phyloP scores from a whole-genome alignment of 2,329 filamentous ascomycete genomes.

The Pestalotiopsis sp. region DNA sequence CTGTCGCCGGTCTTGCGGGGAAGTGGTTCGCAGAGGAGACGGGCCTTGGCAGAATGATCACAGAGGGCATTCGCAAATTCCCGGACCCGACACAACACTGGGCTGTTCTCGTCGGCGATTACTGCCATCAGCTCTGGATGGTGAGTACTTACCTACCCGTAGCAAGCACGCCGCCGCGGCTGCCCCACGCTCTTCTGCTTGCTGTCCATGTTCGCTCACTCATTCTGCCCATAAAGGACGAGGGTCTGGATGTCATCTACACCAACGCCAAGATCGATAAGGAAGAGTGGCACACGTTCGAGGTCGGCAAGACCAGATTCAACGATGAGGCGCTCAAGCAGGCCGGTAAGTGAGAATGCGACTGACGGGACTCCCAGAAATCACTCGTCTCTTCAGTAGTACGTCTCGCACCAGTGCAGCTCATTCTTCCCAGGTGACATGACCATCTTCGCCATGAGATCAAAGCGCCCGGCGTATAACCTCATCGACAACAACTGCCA shows the following conservation, averaged over 20 bases:
- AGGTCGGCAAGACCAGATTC: constrained; percentile 54
- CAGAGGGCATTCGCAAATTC: constrained; percentile 53
- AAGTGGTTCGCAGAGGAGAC: constrained; percentile 62
- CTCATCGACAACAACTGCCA: constrained; percentile 64
- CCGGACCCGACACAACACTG: constrained; percentile 64
- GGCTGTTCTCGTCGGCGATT: constrained; percentile 59
- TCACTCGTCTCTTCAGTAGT: neutral
- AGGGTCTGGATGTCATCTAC: constrained; percentile 58
- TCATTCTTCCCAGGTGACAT: constrained; percentile 42
- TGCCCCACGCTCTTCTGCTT: no score
- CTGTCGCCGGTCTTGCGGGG: constrained; percentile 55
- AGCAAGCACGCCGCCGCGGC: no score
- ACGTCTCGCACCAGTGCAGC: neutral
- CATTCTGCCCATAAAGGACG: constrained; percentile 40
- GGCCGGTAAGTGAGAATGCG: constrained; percentile 37
- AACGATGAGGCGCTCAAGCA: constrained; percentile 55
- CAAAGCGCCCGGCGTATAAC: constrained; percentile 53
- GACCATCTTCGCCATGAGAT: constrained; percentile 53
- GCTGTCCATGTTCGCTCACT: neutral
- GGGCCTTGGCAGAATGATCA: constrained; percentile 56
- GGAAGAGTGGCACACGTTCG: constrained; percentile 52
- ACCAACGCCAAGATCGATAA: constrained; percentile 49
- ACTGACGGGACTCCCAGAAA: neutral
- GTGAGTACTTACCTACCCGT: constrained; percentile 25
- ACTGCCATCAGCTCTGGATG: constrained; percentile 62